phyloP scores from a whole-genome alignment of 129 eudicot genomes.

The Apium graveolens region DNA sequence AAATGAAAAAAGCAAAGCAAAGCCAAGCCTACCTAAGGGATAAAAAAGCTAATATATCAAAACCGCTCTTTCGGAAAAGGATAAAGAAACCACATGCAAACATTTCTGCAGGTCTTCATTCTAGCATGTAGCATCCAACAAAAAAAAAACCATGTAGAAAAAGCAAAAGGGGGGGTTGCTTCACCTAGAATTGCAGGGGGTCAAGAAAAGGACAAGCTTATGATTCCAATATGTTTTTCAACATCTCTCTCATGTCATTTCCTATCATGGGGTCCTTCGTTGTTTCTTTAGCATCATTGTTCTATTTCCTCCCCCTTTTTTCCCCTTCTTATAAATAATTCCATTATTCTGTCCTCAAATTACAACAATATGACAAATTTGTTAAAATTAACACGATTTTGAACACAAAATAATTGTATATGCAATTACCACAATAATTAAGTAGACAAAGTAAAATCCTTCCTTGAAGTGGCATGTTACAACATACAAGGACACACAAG shows the following conservation, averaged over 20 bases:
- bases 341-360: neutral
- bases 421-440: no score
- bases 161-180: conserved; percentile 12
- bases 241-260: conserved; percentile 21
- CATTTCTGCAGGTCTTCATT: neutral
- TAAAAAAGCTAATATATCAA: neutral
- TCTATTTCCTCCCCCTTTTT: neutral
- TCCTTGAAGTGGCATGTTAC: neutral
- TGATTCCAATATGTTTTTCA: conserved; percentile 19
- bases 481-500: neutral
- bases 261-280: conserved; percentile 27
- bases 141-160: neutral
- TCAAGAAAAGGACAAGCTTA: neutral
- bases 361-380: no score
- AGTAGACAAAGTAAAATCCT: no score
- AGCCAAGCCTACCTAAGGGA: neutral
- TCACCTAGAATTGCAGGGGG: conserved; percentile 1
- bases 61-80: neutral
- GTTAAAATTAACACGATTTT: no score
- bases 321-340: neutral
- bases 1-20: neutral
- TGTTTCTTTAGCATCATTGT: conserved; percentile 23
- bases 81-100: neutral
- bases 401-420: no score
- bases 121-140: neutral